Evolutionary conservation across 805 yeast genomes (phyloP), one percentile per base, ranked within the genome.

Genomic region (Candida quercuum): DNA sequence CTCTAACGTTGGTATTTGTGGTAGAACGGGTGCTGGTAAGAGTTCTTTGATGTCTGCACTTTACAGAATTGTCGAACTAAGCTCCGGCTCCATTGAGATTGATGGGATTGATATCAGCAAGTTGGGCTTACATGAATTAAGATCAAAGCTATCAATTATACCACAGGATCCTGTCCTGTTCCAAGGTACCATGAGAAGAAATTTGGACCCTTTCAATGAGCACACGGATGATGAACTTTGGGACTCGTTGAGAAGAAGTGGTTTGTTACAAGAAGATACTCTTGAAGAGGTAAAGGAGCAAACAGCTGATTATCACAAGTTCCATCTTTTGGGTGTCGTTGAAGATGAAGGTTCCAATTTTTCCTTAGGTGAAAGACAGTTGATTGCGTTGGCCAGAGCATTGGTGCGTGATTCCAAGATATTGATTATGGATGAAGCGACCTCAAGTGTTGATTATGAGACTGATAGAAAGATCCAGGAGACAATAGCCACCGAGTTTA

Each of bases 101-200:
- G 94, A 84, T 58, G 87, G 81, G 5, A 41, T 82, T 21, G 78
- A 84, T 52, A 76, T 79, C 38, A 56, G 77, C 11, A 63, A 69
- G 10, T 51, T 84, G 42, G 91, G 89, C 1, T 63, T 84, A 23
- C 61, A 59, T 39, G 85, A 80, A 45, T 66, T 84, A 49, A 68
- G 94, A 51, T 68, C 76, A 4, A 72, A 72, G 26, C 60, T 84
- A 37, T 73, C 87, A 1, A 84, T 84, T 40, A 84, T 84, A 48
- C 93, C 93, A 2, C 93, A 84, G 57, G 93, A 84, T 47, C 91
- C 94, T 1, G 85, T 85, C 0, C 61, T 84, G 42, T 83, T 84
- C 60, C 74, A 74, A 47, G 93, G 93, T 24, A 69, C 84, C 0
- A 67, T 84, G 36, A 64, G 89, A 46, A 71, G 72, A 40, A 84